Percentiles rank a stretch among this genome's conserved stretches.
phyloP scores from a whole-genome alignment of 768 basidiomycete species.

The Xerocomellus intermedius region DNA sequence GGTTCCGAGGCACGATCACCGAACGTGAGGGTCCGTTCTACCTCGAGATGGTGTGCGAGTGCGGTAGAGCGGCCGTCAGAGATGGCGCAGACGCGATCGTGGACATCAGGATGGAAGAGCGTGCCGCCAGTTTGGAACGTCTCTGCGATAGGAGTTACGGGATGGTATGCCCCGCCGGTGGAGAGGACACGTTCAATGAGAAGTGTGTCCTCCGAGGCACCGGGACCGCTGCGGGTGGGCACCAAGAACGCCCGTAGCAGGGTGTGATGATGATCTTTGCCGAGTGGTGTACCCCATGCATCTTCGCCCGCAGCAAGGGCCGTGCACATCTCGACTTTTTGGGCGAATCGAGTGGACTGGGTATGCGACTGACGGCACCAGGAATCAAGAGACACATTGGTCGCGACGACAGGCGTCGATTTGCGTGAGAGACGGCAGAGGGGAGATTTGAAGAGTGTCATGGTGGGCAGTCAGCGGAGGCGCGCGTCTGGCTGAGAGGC shows the following conservation, averaged over 20 bases:
- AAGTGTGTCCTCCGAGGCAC: background rate
- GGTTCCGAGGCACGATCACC: background rate
- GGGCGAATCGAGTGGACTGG: background rate
- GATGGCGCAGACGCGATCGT: background rate
- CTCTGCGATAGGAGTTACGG: slow-evolving; percentile 1
- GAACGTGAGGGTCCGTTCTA: slow-evolving; percentile 10
- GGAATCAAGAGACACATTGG: slow-evolving; percentile 1
- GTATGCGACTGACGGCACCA: background rate
- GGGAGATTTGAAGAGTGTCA: slow-evolving; percentile 2
- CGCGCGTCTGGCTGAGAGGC: background rate
- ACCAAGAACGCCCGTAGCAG: slow-evolving; percentile 3
- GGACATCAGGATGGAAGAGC: slow-evolving; percentile 9
- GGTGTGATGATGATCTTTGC: slow-evolving; percentile 1
- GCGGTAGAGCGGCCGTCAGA: background rate
- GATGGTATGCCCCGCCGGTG: background rate
- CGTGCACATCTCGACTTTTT: slow-evolving; percentile 15
- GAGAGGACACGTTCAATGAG: slow-evolving; percentile 21
- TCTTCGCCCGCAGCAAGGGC: background rate
- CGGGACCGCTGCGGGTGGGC: background rate
- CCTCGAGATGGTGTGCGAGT: background rate
- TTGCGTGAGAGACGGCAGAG: background rate
- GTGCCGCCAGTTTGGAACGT: background rate
- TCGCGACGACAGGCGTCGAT: background rate
- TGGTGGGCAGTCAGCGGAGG: background rate
- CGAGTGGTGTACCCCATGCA: background rate